Evolutionary conservation across 306 rosid genomes (phyloP).

Genomic region (Prunus padus): DNA sequence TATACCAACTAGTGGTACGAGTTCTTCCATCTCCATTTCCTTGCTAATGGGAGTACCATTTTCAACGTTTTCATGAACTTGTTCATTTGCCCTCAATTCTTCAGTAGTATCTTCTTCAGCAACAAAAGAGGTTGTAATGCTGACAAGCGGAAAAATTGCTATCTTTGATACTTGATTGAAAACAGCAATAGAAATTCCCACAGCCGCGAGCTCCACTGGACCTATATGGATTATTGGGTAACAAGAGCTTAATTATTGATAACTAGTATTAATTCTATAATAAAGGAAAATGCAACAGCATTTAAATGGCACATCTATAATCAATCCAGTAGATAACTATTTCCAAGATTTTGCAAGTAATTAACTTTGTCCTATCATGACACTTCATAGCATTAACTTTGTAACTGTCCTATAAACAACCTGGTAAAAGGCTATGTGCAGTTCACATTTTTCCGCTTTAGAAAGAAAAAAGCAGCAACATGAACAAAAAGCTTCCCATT

Average conservation of each 20-base stretch:
- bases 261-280: not conserved
- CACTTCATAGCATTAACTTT: not conserved
- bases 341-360: not conserved
- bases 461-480: not conserved
- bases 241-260: not conserved
- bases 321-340: not conserved
- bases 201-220: conserved; percentile 84
- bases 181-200: conserved; percentile 72
- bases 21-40: conserved; percentile 26
- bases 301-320: not conserved
- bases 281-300: not conserved
- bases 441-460: not conserved
- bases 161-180: conserved; percentile 78
- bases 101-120: conserved; percentile 66
- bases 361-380: not conserved
- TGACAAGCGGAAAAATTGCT: conserved; percentile 71
- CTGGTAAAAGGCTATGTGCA: not conserved
- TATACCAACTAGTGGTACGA: conserved; percentile 14
- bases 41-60: conserved; percentile 17
- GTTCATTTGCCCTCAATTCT: conserved; percentile 26
- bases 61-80: conserved; percentile 42
- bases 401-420: not conserved
- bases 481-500: not conserved
- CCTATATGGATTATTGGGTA: conserved; percentile 40
- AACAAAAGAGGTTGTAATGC: conserved; percentile 77